These are phyloP conservation scores for Gamarada debralockiae DNA, from an alignment of 495 filamentous ascomycete genomes.

Conservation along the genomic window DNA sequence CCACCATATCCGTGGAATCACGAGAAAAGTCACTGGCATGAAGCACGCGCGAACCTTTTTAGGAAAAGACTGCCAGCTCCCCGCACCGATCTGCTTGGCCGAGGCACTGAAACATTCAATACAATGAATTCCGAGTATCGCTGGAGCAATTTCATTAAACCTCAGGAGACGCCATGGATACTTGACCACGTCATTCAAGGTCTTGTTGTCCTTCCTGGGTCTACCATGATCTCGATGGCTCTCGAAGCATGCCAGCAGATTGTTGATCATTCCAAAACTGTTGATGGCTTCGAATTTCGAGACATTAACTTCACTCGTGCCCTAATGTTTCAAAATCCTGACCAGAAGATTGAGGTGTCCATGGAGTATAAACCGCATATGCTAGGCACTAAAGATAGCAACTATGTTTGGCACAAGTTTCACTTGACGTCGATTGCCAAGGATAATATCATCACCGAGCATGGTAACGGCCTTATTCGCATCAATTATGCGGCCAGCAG, in stretches of 20 bases:
- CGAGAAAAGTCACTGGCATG: constrained; percentile 24
- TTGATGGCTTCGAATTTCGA: not conserved
- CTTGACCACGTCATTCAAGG: constrained; percentile 36
- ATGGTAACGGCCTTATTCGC: not conserved
- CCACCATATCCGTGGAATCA: constrained; percentile 36
- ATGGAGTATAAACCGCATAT: not conserved
- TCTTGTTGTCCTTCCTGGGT: constrained; percentile 42
- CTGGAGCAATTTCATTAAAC: constrained; percentile 31
- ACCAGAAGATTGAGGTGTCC: not conserved
- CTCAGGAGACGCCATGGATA: constrained; percentile 42
- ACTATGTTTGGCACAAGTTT: not conserved
- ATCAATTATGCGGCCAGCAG: not conserved
- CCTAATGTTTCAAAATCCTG: not conserved
- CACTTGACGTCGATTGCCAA: not conserved
- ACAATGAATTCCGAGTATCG: constrained; percentile 25
- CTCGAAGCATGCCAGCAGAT: constrained; percentile 41
- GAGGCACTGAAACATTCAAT: constrained; percentile 13
- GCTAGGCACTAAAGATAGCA: not conserved
- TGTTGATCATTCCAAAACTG: not conserved
- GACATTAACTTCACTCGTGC: not conserved
- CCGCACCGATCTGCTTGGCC: constrained; percentile 33
- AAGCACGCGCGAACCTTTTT: constrained; percentile 25
- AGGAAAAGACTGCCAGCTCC: constrained; percentile 25
- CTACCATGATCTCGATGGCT: constrained; percentile 42
- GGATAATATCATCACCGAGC: not conserved